Base-by-base conservation (phyloP, 139 green algal genomes). In the Auxenochlorella protothecoides region DNA sequence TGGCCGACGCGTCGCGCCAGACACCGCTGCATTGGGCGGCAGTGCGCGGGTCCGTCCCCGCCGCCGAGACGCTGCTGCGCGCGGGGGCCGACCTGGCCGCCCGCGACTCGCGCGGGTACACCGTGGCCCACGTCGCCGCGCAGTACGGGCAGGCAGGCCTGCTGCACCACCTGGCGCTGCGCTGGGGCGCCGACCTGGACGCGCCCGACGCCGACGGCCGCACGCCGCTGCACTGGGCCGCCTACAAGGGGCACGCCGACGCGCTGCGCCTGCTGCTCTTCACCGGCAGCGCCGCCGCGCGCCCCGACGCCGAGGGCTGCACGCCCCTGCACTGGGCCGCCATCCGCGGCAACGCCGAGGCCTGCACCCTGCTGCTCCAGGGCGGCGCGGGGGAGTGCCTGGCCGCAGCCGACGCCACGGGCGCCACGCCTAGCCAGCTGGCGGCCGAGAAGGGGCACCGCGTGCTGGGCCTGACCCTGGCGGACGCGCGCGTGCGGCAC, bases 271-370 rank as follows among this genome's bases (percentile, higher is more conserved):
- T 98, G 78, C 83, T 98, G 59, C 76, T 98, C n/a, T 91, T 96
- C 16, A 80, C 97, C 59, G 93, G 92, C 56, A 78, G 78, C 0
- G 73, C 74, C 9, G 71, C 69, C 53, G 81, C 69, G 4, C 78
- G 86, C 44, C 60, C 79, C 4, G 92, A 97, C 77, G 88, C 88
- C 70, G 92, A 97, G 70, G 91, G 91, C 44, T 98, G 94, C 84
- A 98, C 92, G 5, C 81, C 92, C 8, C 75, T 98, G 78, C 93
- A 98, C 81, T 98, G 93, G 93, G 92, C 93, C 2, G 93, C 93
- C 6, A 96, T 98, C 66, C 84, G 86, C 52, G 95, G 95, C 67
- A 91, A 97, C 64, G 82, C 85, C 4, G 94, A 99, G 73, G 90
- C 89, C 1, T 89, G 83, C 72, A 97, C 87, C 0, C 76, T 97